Conservation (phyloP, 2,329 filamentous ascomycete species). For the Gaeumannomyces tritici region DNA sequence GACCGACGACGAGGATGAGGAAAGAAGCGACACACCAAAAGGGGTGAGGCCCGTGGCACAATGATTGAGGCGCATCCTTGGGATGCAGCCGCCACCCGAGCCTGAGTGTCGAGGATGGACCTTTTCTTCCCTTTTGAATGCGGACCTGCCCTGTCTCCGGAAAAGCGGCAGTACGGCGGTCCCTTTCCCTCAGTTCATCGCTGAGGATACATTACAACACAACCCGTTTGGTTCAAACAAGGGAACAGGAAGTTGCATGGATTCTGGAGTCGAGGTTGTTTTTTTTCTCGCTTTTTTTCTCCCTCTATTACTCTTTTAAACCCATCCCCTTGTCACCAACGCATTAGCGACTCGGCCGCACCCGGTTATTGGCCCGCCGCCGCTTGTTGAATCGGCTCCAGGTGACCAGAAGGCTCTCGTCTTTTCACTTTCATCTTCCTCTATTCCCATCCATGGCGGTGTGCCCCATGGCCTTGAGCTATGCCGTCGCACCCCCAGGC, state of each 20-base stretch:
- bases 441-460: not conserved
- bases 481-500: not conserved
- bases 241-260: conserved; percentile 4
- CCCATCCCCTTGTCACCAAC: not conserved
- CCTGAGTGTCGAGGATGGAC: not conserved
- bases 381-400: not conserved
- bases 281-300: not conserved
- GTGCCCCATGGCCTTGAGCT: not conserved
- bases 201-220: not conserved
- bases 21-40: not conserved
- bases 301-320: not conserved
- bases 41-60: not conserved
- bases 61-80: not conserved
- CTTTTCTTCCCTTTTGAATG: not conserved
- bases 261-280: conserved; percentile 1
- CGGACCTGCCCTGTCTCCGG: not conserved
- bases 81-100: not conserved
- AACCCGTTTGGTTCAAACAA: not conserved
- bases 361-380: not conserved
- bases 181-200: not conserved
- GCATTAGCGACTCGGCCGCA: not conserved
- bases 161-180: not conserved
- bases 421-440: not conserved
- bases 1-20: not conserved
- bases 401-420: not conserved